Evolutionary conservation across 352 stramenopile species (phyloP), one percentile per base, ranked within the genome.

Genomic region (Phytophthora palmivora): DNA sequence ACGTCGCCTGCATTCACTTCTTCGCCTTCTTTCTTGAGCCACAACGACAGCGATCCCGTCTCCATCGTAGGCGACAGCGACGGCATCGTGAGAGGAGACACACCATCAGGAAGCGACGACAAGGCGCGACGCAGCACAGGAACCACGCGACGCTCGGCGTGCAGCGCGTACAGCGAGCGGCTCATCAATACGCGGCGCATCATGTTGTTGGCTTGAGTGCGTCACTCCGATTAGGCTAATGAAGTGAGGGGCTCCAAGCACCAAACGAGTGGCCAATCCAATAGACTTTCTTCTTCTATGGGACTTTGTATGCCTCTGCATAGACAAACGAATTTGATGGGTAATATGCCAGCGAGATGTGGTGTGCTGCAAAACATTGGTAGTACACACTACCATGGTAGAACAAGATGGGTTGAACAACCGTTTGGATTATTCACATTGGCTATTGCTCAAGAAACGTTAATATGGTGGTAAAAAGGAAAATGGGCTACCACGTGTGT

Each of bases 21-120:
- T 12, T 98, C 89, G 48, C 96, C 97, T 58, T 98, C 92, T 30
- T 89, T 84, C 70, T 91, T 92, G 53, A 98, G 94, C 96, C 97
- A 99, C 52, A 85, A 69, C 7, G 95, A 91, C 58, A 99, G 95
- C 39, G 79, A 97, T 37, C 97, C 97, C 6, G 82, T 86, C 60
- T 92, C 88, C 97, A 99, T 99, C 9, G 97, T 99, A 36, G 97
- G 97, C 57, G 92, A 98, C 22, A 99, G 80, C 45, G 97, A 95
- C 15, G 97, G 97, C 94, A 99, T 98, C 37, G 68, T 72, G 24
- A 95, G 74, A 50, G 82, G 70, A 26, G 84, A 70, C 24, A 95
- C 83, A 55, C 86, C 83, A 7, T 94, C 86, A 0, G 86, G 86
- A 18, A 94, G 69, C 16, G 81, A 77, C 11, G 82, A 76, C 63